Conservation (phyloP, 2,329 filamentous ascomycete genomes). For the Hypoxylon sp. region DNA sequence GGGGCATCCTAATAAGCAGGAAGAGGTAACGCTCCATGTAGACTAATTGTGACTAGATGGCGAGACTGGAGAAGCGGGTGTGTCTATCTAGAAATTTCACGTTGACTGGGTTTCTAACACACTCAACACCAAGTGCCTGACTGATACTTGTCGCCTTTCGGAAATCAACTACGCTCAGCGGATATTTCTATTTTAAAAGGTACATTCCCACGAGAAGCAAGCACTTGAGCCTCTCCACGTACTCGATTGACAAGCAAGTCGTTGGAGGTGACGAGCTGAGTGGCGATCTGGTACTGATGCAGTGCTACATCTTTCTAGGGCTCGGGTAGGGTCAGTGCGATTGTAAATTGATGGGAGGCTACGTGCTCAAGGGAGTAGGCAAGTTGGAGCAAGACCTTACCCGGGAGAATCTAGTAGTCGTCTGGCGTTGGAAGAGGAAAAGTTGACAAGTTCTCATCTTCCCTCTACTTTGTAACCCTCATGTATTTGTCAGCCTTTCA, state of each 20-base stretch:
- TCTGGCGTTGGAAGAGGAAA: background rate
- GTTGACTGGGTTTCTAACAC: background rate
- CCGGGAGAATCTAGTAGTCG: background rate
- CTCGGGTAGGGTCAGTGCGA: background rate
- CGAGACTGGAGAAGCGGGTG: background rate
- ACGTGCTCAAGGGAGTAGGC: background rate
- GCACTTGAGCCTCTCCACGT: conserved; percentile 57
- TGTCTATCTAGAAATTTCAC: background rate
- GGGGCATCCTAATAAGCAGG: background rate
- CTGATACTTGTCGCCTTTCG: conserved; percentile 49
- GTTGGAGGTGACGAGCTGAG: conserved; percentile 52
- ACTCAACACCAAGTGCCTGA: background rate
- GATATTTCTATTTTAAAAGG: conserved; percentile 55
- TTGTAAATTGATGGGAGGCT: background rate
- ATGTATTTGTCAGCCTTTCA: too few species aligned
- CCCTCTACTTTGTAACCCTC: too few species aligned
- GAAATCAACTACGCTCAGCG: conserved; percentile 53
- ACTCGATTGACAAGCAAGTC: conserved; percentile 55
- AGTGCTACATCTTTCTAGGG: background rate
- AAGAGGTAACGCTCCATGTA: background rate
- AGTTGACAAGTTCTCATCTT: too few species aligned
- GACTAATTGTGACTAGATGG: background rate
- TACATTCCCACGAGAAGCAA: conserved; percentile 55
- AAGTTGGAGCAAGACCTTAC: background rate
- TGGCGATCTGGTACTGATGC: conserved; percentile 33